Evolutionary conservation across 1,284 basidiomycete genomes (phyloP).

Genomic region (Trametes versicolor): DNA sequence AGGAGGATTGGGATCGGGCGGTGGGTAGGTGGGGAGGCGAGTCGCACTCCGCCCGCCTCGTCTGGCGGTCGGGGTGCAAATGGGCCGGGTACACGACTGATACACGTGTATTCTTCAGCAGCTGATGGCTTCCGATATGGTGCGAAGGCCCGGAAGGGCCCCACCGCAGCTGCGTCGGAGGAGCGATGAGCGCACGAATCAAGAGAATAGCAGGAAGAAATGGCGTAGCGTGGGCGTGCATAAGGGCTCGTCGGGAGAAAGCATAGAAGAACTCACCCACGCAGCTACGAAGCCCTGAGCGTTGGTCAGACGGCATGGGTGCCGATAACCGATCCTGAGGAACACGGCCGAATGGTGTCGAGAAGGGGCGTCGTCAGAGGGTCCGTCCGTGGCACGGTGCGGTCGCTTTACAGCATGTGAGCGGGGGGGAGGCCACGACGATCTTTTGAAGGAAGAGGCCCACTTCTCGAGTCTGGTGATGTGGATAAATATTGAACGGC

Average conservation of each 20-base stretch:
- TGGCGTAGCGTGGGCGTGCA: slow-evolving; percentile 15
- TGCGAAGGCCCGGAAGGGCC: slow-evolving; percentile 1
- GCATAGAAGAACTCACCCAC: slow-evolving; percentile 17
- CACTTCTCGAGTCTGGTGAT: slow-evolving; percentile 20
- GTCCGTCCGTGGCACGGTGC: background rate
- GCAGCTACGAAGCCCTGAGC: slow-evolving; percentile 5
- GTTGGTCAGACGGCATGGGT: slow-evolving; percentile 11
- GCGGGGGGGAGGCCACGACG: slow-evolving; percentile 13
- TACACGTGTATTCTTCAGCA: slow-evolving; percentile 25
- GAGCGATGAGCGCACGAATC: slow-evolving; percentile 19
- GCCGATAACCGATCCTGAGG: slow-evolving; percentile 22
- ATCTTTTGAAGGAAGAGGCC: slow-evolving; percentile 17
- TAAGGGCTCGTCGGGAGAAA: slow-evolving; percentile 11
- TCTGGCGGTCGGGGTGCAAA: slow-evolving; percentile 7
- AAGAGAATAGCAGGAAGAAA: slow-evolving; percentile 7
- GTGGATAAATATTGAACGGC: slow-evolving; percentile 19
- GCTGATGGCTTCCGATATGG: slow-evolving; percentile 30
- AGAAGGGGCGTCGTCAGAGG: slow-evolving; percentile 8
- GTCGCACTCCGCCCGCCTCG: slow-evolving; percentile 7
- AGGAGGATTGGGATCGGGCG: slow-evolving; percentile 26
- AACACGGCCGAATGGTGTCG: slow-evolving; percentile 16
- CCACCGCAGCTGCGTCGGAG: slow-evolving; percentile 20
- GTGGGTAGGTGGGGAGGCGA: slow-evolving; percentile 3
- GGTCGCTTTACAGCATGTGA: slow-evolving; percentile 26
- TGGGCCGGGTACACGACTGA: slow-evolving; percentile 12